Evolutionary conservation across 768 basidiomycete genomes (phyloP), one percentile per base, ranked within the genome.

Genomic region (Rhizopogon roseolus): DNA sequence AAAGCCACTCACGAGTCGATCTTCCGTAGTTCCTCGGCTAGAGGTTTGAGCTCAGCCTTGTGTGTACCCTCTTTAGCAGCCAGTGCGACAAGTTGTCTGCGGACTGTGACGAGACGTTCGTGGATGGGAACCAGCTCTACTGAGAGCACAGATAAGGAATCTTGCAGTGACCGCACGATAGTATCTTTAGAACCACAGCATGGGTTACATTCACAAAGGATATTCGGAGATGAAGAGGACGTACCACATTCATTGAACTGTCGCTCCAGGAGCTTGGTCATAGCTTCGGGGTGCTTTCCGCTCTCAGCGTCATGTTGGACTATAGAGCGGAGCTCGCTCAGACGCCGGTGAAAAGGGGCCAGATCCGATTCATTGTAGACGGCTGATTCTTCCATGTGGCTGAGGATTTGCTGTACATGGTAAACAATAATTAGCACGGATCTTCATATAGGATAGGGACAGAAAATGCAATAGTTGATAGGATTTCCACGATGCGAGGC

Each of bases 381-480:
- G 6, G 88, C 88, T 1, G 92, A 93, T 67, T 99, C 97, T 69
- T 94, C 90, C 88, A 98, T 90, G 66, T 95, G 92, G 66, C 88
- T 86, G 44, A 96, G 79, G 37, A 97, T 88, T 93, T 94, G 89
- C 92, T 96, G 74, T 54, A 61, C 19, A 36, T 48, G 19, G 22
- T 14, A 36, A 36, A 16, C 22, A 9, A 10, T 3, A 14, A 48
- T 68, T 60, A 68, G 67, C 60, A 68, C 11, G 57, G 41, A 48
- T 36, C 13, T 36, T 48, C 46, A 48, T 25, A 16, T 34, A 22
- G 22, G 5, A 48, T 32, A 25, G 9, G 14, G 9, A 36, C 25
- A 59, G 61, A 68, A 50, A 63, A 62, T 62, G 56, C 44, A 57
- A 56, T 49, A 11, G 41, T 36, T 8, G 29, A 42, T 46, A 10